A percentile compares a stretch with the other conserved stretches of the same genome.
Conservation (phyloP, 345 rosid species). For the Salix dunnii region DNA sequence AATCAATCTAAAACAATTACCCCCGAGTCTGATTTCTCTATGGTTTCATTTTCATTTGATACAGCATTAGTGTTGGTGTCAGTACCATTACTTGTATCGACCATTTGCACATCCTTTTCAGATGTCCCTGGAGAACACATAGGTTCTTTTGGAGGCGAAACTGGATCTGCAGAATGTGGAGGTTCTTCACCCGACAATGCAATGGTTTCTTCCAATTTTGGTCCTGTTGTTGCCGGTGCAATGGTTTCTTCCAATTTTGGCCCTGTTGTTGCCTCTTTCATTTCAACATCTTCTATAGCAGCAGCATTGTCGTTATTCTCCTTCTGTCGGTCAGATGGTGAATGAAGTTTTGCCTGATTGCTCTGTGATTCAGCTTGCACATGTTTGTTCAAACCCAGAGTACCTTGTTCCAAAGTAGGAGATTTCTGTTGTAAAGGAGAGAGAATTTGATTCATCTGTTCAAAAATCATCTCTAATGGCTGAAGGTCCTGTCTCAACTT, state of each 20-base stretch:
- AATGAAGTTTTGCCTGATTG: conserved; percentile 10
- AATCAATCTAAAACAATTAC: conserved; percentile 37
- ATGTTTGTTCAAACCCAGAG: conserved; percentile 3
- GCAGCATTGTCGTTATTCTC: conserved; percentile 8
- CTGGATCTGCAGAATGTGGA: conserved; percentile 11
- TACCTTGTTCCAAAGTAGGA: conserved; percentile 18
- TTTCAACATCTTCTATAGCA: conserved; percentile 21
- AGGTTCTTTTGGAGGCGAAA: conserved; percentile 5
- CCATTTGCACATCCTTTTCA: conserved; percentile 7
- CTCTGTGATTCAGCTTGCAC: conserved; percentile 14
- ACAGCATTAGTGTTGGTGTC: conserved; percentile 9
- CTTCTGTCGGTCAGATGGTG: conserved; percentile 7
- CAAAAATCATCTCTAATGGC: conserved; percentile 42
- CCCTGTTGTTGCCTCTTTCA: conserved; percentile 11
- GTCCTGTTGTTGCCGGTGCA: neutral
- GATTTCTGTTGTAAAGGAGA: conserved; percentile 22
- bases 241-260: neutral
- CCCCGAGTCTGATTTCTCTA: conserved; percentile 10
- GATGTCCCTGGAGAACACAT: neutral
- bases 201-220: conserved; percentile 1
- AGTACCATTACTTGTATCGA: conserved; percentile 16
- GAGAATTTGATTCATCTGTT: conserved; percentile 45
- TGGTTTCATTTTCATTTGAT: conserved; percentile 9
- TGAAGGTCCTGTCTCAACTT: conserved; percentile 52
- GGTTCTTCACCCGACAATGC: neutral